Percentiles rank a stretch among this genome's conserved stretches.
phyloP scores from a whole-genome alignment of 2,329 filamentous ascomycete genomes.

The Microdochium trichocladiopsis region DNA sequence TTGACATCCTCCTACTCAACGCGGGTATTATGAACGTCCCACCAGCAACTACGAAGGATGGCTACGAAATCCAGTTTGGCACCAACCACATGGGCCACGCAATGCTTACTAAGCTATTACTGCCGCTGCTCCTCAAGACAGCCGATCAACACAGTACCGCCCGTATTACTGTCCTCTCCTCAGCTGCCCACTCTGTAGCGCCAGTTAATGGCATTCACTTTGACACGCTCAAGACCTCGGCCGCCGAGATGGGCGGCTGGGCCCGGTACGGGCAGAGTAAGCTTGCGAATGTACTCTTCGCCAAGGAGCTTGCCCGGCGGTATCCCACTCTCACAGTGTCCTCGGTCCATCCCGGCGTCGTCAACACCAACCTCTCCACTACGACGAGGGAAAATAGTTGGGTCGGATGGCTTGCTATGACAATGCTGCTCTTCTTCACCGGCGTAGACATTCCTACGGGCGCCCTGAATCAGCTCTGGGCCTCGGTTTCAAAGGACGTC shows the following conservation, averaged over 20 bases:
- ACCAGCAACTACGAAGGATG: slow-evolving; percentile 24
- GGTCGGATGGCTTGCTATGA: background rate
- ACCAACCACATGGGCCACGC: slow-evolving; percentile 37
- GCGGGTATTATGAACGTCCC: slow-evolving; percentile 25
- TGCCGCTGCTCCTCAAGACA: background rate
- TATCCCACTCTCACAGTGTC: slow-evolving; percentile 23
- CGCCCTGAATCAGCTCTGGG: slow-evolving; percentile 35
- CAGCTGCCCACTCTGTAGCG: slow-evolving; percentile 13
- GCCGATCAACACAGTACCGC: slow-evolving; percentile 5
- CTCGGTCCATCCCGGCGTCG: slow-evolving; percentile 7
- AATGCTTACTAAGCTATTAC: slow-evolving; percentile 24
- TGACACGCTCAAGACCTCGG: slow-evolving; percentile 16
- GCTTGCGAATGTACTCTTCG: slow-evolving; percentile 36
- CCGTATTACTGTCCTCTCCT: slow-evolving; percentile 15
- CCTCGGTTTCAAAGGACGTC: slow-evolving; percentile 23
- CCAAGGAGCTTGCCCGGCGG: slow-evolving; percentile 27
- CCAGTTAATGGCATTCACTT: slow-evolving; percentile 22
- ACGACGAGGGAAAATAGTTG: slow-evolving; percentile 5
- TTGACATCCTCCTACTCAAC: slow-evolving; percentile 28
- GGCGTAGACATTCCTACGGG: slow-evolving; percentile 15
- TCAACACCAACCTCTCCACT: slow-evolving; percentile 6
- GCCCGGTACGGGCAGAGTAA: slow-evolving; percentile 38
- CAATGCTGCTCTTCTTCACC: slow-evolving; percentile 1
- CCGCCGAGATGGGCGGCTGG: slow-evolving; percentile 18
- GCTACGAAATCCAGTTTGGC: slow-evolving; percentile 35